Conservation (phyloP, 345 rosid species). For the Physaria fendleri region DNA sequence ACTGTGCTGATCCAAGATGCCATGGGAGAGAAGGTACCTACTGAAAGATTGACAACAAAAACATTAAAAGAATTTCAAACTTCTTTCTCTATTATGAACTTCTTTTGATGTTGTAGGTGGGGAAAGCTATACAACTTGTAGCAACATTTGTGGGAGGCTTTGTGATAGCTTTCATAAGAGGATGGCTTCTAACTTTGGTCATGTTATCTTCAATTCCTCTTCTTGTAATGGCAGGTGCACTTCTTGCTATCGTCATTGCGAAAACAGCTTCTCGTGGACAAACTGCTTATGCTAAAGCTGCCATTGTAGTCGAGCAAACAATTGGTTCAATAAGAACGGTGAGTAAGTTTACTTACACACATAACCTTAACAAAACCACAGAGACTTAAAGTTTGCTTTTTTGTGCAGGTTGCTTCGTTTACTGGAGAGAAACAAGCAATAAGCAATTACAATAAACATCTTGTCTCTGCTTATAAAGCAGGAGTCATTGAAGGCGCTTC, state of each 20-base stretch:
- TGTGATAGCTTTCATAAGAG: conserved; percentile 56
- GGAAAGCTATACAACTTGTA: conserved; percentile 66
- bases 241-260: conserved; percentile 41
- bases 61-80: neutral
- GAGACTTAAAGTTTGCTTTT: conserved; percentile 16
- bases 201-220: conserved; percentile 64
- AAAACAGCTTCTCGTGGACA: conserved; percentile 65
- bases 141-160: conserved; percentile 82
- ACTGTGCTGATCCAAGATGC: conserved; percentile 92
- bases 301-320: conserved; percentile 65
- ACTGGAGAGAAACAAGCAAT: conserved; percentile 84
- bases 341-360: conserved; percentile 1
- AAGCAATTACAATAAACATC: conserved; percentile 46
- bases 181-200: conserved; percentile 87
- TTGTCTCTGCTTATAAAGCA: conserved; percentile 56
- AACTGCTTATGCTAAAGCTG: conserved; percentile 68
- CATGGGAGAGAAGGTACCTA: conserved; percentile 83
- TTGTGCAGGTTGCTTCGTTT: conserved; percentile 69
- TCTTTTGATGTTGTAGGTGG: conserved; percentile 46
- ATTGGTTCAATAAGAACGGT: conserved; percentile 84
- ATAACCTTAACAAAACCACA: neutral
- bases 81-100: neutral
- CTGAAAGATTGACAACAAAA: neutral
- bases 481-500: conserved; percentile 59
- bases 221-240: conserved; percentile 56